Base-by-base conservation (phyloP, 768 basidiomycete species). In the Pholiota conissans region DNA sequence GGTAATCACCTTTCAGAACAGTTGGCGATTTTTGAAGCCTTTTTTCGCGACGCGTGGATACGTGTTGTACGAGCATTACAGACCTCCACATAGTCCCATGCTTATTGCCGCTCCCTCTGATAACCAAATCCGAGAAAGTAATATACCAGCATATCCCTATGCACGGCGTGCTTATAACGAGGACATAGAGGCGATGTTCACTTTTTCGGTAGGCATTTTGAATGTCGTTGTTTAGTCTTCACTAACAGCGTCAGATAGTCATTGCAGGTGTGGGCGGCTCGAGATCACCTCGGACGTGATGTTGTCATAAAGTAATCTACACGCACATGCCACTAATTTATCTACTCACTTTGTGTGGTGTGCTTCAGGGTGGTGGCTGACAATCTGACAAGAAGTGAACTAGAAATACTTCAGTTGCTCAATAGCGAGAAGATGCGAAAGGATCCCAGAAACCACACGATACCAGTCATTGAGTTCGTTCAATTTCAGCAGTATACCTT, bases 361-460 rank as follows among this genome's bases (percentile, higher is more conserved):
- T 32, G 13, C 30, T 6, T 6, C 30, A 32, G 30, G 13, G 13
- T 32, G 13, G 30, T 32, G 30, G 30, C 30, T 6, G 30, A 32
- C 30, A 13, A 32, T 32, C 6, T 13, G 6, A 32, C 30, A 32
- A 32, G 30, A 0, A 30, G 11, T 6, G 58, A 55, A 20, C 46
- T 40, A 5, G 32, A 51, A 26, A 22, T 55, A 11, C 39, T 59
- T 0, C 47, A 51, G 34, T 50, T 22, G 16, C 14, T 59, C 0
- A 50, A 55, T 22, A 13, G 27, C 3, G 26, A 40, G 13, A 34
- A 46, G 10, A n/a, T 39, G 0, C 58, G 53, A 11, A 13, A 26
- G 1, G 58, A 65, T 46, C 61, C 61, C 0, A 52, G 58, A 27
- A 65, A 65, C 28, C 58, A 58, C 28, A 58, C 61, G 4, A 57